Percentiles rank a stretch among this genome's conserved stretches.
phyloP scores from a whole-genome alignment of 164 flowering plant genomes.

The Umbilicus rupestris region DNA sequence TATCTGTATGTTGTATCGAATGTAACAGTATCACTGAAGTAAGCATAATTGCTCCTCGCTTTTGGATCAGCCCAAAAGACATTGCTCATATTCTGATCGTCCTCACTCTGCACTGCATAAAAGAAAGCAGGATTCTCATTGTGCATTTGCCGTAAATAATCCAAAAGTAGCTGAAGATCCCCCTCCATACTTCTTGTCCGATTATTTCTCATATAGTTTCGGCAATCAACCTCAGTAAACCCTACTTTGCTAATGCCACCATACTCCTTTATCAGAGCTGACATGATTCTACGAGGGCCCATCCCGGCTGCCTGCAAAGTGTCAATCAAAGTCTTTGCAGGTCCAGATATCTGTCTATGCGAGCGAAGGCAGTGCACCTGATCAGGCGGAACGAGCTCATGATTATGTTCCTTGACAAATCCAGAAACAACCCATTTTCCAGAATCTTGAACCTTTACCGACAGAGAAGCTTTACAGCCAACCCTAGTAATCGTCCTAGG shows the following conservation, averaged over 20 bases:
- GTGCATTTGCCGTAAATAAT: slow-evolving; percentile 58
- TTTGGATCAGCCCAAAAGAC: slow-evolving; percentile 78
- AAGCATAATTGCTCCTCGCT: slow-evolving; percentile 47
- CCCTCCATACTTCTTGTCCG: slow-evolving; percentile 58
- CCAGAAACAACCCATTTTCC: slow-evolving; percentile 70
- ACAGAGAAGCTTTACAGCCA: slow-evolving; percentile 63
- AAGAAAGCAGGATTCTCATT: slow-evolving; percentile 51
- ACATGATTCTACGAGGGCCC: slow-evolving; percentile 73
- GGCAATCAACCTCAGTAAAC: slow-evolving; percentile 69
- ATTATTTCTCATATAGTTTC: slow-evolving; percentile 68
- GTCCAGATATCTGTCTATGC: slow-evolving; percentile 68
- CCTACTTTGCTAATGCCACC: slow-evolving; percentile 76
- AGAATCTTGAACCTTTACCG: slow-evolving; percentile 56
- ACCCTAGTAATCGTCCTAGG: slow-evolving; percentile 51
- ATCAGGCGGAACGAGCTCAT: slow-evolving; percentile 61
- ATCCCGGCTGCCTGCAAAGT: slow-evolving; percentile 72
- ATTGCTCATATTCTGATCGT: slow-evolving; percentile 45
- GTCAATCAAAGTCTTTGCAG: slow-evolving; percentile 68
- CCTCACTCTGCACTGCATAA: slow-evolving; percentile 65
- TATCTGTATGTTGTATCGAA: slow-evolving; percentile 78
- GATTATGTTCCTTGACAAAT: slow-evolving; percentile 69
- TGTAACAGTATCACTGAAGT: slow-evolving; percentile 79
- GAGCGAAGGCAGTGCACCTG: slow-evolving; percentile 73
- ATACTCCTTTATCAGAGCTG: slow-evolving; percentile 59
- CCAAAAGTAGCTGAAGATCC: slow-evolving; percentile 60